These are phyloP conservation scores for Westerdykella sp. DNA, from an alignment of 2,329 filamentous ascomycete species.

Conservation along the genomic window DNA sequence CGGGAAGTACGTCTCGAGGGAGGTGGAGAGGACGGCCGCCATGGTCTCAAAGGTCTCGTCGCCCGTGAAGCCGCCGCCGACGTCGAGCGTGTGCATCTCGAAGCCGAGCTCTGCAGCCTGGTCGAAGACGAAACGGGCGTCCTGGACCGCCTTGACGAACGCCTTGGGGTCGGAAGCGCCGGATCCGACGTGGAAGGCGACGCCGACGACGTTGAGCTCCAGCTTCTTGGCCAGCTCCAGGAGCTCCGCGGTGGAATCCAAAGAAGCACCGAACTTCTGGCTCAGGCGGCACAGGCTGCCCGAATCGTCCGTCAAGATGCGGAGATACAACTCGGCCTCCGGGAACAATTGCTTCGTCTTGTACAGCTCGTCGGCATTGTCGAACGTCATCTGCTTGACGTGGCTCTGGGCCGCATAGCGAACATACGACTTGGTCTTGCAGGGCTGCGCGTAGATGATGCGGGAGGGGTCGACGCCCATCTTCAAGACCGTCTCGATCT, in stretches of 20 bases:
- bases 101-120: conserved; percentile 72
- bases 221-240: conserved; percentile 74
- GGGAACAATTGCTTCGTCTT: conserved; percentile 94
- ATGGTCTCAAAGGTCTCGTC: conserved; percentile 92
- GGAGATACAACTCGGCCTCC: conserved; percentile 82
- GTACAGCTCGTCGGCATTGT: conserved; percentile 95
- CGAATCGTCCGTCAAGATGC: conserved; percentile 94
- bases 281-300: conserved; percentile 90
- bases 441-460: conserved; percentile 98
- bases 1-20: conserved; percentile 85
- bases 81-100: conserved; percentile 78
- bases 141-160: conserved; percentile 83
- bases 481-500: conserved; percentile 86
- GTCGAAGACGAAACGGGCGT: conserved; percentile 84
- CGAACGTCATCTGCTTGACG: conserved; percentile 98
- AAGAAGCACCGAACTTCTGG: conserved; percentile 91
- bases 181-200: conserved; percentile 97
- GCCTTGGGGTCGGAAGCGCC: conserved; percentile 90
- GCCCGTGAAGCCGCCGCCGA: conserved; percentile 86
- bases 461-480: conserved; percentile 79
- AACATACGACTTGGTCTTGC: conserved; percentile 98
- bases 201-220: conserved; percentile 84
- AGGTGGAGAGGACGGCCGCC: conserved; percentile 69
- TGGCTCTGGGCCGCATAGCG: conserved; percentile 77
- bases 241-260: conserved; percentile 73